Percentiles rank a stretch among this genome's conserved stretches.
Conservation (phyloP, 2,329 filamentous ascomycete species). For the Phyllosticta citribraziliensis region DNA sequence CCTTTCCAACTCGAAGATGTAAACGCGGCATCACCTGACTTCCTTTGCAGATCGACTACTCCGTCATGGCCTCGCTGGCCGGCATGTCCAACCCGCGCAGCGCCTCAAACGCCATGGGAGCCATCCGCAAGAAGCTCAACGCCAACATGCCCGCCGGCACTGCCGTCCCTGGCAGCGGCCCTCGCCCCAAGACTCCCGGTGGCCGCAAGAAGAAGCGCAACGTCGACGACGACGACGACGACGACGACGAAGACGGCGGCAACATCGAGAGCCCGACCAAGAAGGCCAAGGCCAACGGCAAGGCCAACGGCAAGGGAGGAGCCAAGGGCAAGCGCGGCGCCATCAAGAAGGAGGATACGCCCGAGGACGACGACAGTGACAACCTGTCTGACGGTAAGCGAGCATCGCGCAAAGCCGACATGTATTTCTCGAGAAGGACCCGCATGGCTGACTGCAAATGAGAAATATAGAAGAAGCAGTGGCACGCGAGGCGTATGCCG, state of each 20-base stretch:
- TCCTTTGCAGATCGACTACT: conserved; percentile 24
- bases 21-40: background rate
- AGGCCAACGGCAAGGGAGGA: background rate
- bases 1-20: too few relatives aligned
- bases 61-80: conserved; percentile 25
- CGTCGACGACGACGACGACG: background rate
- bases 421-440: background rate
- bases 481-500: background rate
- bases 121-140: conserved; percentile 25
- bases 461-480: background rate
- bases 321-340: background rate
- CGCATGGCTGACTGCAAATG: background rate
- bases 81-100: conserved; percentile 29
- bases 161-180: background rate
- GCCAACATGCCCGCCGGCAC: background rate
- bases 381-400: background rate
- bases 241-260: background rate
- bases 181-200: background rate
- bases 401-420: background rate
- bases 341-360: background rate
- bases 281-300: background rate
- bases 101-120: conserved; percentile 28
- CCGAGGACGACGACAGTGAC: background rate
- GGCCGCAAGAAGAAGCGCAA: background rate
- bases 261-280: background rate